Base-by-base conservation (phyloP, 306 rosid species). In the Adenanthera pavonina region DNA sequence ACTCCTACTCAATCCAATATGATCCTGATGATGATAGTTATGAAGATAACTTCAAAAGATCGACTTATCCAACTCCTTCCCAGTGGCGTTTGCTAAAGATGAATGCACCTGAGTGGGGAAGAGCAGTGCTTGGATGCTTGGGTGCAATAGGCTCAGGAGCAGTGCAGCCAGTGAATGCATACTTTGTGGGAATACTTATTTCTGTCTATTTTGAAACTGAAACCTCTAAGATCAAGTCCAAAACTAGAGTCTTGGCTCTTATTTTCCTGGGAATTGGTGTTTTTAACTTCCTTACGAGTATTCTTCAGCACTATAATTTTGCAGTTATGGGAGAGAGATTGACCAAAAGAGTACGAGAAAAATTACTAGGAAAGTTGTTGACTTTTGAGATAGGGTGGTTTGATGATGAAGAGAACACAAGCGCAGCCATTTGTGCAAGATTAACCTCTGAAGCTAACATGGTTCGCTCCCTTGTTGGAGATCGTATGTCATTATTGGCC, bases 111-210 rank as follows among this genome's bases (percentile, higher is more conserved):
- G 98, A 95, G 80, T 90, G 91, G 94, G 88, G 82, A 82, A 90
- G 82, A 64, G 90, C 91, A 19, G 47, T 91, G 68, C 90, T 95
- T 56, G 98, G 98, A 83, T 82, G 92, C 85, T 69, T 90, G 81
- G 98, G 97, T 46, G 97, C 97, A 81, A 65, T 91, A 64, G 95
- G 91, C 67, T 92, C 99, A 30, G 93, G 97, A 76, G 97, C 97
- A 77, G 95, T 91, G 4, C 99, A 95, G n/a, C 97, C 99, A 2
- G 57, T 92, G 35, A 92, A 95, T 71, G 97, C 97, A 30, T 90
- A 89, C 51, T 91, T 89, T 25, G 97, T 95, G 8, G 99, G 97
- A 77, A 73, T 84, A 73, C 95, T 92, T 25, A 88, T 91, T 78
- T 90, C 95, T 5, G 78, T 90, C 69, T 95, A 91, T 72, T 92